Evolutionary conservation across 495 filamentous ascomycete species (phyloP), one percentile per base, ranked within the genome.

Genomic region (Aspergillus carlsbadensis): DNA sequence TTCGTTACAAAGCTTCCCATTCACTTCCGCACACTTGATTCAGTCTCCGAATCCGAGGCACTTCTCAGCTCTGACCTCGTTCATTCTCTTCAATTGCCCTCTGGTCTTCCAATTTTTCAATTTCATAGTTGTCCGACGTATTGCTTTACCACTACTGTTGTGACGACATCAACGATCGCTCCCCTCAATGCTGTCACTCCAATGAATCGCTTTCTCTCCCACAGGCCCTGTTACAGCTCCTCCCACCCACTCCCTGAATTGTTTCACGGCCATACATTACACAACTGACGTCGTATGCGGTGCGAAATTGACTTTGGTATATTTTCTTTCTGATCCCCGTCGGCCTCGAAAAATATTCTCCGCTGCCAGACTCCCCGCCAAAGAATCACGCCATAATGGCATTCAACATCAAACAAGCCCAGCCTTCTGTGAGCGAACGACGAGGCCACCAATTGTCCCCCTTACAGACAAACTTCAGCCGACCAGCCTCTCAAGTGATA

Each of bases 391-490:
- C 40, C 55, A 59, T 36, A 26, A 61, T 63, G 65, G 54, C 56
- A 34, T 42, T 67, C 52, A 58, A 65, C 36, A 50, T 50, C 18
- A 59, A 59, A 22, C 35, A 52, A 10, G 24, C 63, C 44, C 59
- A 48, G 36, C 61, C 69, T 13, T 72, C 71, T 20, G 63, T 76
- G 52, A 66, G 67, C 54, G 72, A 75, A 53, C 73, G 72, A 33
- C 65, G 73, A 67, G 73, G 73, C 8, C 73, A 70, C 41, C 65
- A 45, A 21, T 56, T 77, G 5, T 58, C 72, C 6, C 73, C 73
- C 6, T 53, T 77, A 29, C 67, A 74, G 53, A 77, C 73, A 46
- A 75, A 72, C 50, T 75, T 77, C 57, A 75, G 67, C 47, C 68
- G 69, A 21, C 72, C 70, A 26, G 62, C 59, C 10, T 57, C 67